Percentiles rank a stretch among this genome's conserved stretches.
phyloP scores from a whole-genome alignment of 75 land plant genomes.

The Larix kaempferi region DNA sequence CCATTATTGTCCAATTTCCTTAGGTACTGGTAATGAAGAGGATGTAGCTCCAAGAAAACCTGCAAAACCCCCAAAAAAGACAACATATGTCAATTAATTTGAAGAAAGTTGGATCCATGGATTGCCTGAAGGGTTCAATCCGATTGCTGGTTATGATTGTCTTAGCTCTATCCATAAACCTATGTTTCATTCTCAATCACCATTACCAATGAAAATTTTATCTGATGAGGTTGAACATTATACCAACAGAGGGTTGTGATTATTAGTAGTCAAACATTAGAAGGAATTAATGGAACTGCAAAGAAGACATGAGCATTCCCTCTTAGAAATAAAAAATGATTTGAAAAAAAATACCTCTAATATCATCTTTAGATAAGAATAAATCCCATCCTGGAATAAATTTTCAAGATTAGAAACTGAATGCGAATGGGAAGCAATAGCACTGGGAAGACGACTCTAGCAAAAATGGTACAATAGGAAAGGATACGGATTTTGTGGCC shows the following conservation, averaged over 20 bases:
- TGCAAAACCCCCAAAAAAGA: constrained; percentile 19
- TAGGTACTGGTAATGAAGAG: not conserved
- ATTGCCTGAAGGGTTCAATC: constrained; percentile 5
- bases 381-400: not conserved
- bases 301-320: constrained; percentile 4
- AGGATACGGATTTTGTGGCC: not conserved
- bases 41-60: not conserved
- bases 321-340: not conserved
- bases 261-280: not conserved
- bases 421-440: not conserved
- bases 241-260: not conserved
- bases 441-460: too few relatives aligned
- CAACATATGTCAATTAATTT: constrained; percentile 8
- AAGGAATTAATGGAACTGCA: constrained; percentile 1
- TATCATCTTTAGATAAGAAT: too few relatives aligned
- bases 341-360: not conserved
- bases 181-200: not conserved
- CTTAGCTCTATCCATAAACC: not conserved
- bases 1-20: not conserved
- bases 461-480: not conserved
- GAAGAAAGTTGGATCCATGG: constrained; percentile 6
- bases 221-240: not conserved
- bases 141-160: not conserved
- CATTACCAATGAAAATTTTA: not conserved
- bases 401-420: not conserved